Evolutionary conservation across 768 basidiomycete genomes (phyloP), one percentile per base, ranked within the genome.

Genomic region (Filobasidium wieringae): DNA sequence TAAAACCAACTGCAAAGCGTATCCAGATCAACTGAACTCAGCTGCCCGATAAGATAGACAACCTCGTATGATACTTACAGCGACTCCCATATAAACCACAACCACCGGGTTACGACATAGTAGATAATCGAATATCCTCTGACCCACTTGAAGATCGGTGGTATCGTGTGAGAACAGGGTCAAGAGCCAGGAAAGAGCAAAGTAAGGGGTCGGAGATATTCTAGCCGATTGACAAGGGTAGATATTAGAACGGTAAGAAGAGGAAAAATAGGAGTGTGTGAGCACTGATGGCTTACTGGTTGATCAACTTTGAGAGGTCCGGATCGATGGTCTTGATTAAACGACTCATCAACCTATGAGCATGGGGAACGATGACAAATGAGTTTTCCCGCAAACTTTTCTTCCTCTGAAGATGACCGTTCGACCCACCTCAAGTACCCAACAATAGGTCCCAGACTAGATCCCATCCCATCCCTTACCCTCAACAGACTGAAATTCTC

Each of bases 161-260:
- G 90, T 80, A 64, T 95, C 90, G 71, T 96, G 91, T 11, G 91
- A 83, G 75, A 96, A 90, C 30, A 93, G 79, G 0, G 90, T 93
- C 32, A 96, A 77, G 31, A 95, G 81, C 74, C 90, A 87, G 4
- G 89, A 87, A 17, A 96, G 80, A 0, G 90, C 87, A 69, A 85
- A 88, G 68, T 89, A 93, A 0, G 91, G 91, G 1, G 92, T 77
- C 0, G 86, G 87, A 0, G 86, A 81, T 27, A 79, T 80, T 53
- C 85, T 88, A 58, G 5, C 60, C 37, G 43, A 8, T 14, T 33
- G 27, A 3, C 3, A 32, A 26, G 22, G 5, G 49, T 12, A 31
- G n/a, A n/a, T n/a, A n/a, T n/a, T n/a, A n/a, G n/a, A n/a, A n/a
- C 11, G 37, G 34, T 41, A 31, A n/a, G 51, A 24, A 7, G 47